Percentiles rank a stretch among this genome's conserved stretches.
These are phyloP conservation scores for Candida adriatica DNA, from an alignment of 805 yeast species.

Conservation along the genomic window DNA sequence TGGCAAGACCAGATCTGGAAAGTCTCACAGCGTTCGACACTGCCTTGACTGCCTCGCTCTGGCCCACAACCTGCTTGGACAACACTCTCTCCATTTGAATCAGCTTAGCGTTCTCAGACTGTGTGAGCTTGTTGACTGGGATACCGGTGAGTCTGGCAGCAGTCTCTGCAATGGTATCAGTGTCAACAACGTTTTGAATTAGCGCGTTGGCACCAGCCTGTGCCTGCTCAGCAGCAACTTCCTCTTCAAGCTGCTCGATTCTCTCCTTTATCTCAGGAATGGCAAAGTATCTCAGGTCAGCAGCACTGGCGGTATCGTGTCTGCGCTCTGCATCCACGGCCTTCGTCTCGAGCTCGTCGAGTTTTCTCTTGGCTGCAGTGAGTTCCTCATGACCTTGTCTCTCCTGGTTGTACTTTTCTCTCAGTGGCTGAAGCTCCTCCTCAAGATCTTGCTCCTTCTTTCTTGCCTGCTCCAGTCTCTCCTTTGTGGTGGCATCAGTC, in stretches of 20 bases:
- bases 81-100: conserved; percentile 91
- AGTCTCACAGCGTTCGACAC: conserved; percentile 93
- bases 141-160: conserved; percentile 96
- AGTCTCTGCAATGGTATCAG: conserved; percentile 92
- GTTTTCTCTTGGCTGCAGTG: conserved; percentile 79
- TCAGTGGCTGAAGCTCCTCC: conserved; percentile 78
- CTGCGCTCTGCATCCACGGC: conserved; percentile 97
- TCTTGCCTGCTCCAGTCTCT: conserved; percentile 73
- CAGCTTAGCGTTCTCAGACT: conserved; percentile 89
- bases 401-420: conserved; percentile 81
- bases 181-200: conserved; percentile 84
- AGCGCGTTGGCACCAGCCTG: conserved; percentile 53
- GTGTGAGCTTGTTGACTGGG: conserved; percentile 90
- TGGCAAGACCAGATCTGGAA: conserved; percentile 89
- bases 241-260: conserved; percentile 66
- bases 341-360: conserved; percentile 88
- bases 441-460: conserved; percentile 76
- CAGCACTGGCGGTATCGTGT: conserved; percentile 88
- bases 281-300: conserved; percentile 94
- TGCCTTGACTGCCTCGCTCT: conserved; percentile 90
- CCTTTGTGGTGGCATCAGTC: conserved; percentile 75
- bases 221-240: conserved; percentile 72
- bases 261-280: conserved; percentile 84
- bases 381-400: conserved; percentile 87
- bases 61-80: conserved; percentile 85